Base-by-base conservation (phyloP, 345 rosid genomes). In the Murraya paniculata region DNA sequence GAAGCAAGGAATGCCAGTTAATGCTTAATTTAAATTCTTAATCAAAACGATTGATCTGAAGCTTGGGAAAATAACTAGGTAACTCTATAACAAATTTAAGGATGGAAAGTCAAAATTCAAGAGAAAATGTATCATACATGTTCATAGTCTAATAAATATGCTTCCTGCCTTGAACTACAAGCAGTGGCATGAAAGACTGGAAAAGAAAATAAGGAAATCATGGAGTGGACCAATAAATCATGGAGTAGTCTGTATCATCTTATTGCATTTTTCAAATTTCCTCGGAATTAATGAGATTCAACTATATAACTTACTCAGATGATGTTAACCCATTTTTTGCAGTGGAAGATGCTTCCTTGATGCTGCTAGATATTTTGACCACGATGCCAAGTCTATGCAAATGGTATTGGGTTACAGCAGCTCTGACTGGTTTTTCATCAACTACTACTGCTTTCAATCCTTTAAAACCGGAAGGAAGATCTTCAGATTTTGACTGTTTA, bases 341-440 rank as follows among this genome's bases (percentile, higher is more conserved):
- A 57, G 78, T 25, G 67, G 86, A 70, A 66, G 81, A 83, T 1
- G 84, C 88, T 27, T 76, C 77, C 72, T 83, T 85, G 81, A 91
- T 81, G 80, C 81, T 87, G 36, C 84, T 85, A n/a, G 83, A 86
- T 28, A 96, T 82, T 68, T 96, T 94, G 13, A 89, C 95, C 22
- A 74, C 45, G 74, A 96, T 91, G 59, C 99, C 99, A 25, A 96
- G 97, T 81, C 99, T 88, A 81, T 89, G 92, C 86, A 96, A 81
- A 84, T 96, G 99, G 82, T 96, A 96, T 82, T 66, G 86, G 68
- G 97, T 94, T 38, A 92, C 97, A 10, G 98, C 93, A 48, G 98
- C 98, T 86, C 99, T 87, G 65, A 96, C 98, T 0, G 95, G 95
- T 75, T 92, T 94, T 35, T 84, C 88, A 79, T 96, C 99, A 85